Conservation (phyloP, 257 asterid species). For the Avicennia marina region DNA sequence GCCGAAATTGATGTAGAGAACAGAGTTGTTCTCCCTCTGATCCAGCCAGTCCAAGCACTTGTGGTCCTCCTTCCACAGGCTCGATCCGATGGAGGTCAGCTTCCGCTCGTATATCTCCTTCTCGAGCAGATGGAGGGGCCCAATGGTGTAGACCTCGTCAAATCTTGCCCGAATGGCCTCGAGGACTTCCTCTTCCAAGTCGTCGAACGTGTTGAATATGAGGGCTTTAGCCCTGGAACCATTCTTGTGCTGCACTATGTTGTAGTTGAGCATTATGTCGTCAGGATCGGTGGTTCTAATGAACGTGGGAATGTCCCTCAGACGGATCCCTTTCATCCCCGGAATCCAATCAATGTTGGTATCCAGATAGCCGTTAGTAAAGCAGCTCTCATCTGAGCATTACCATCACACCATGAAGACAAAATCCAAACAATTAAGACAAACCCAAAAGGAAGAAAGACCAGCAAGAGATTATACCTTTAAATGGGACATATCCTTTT, state of each 20-base stretch:
- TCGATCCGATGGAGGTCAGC: conserved; percentile 20
- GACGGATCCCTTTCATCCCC: conserved; percentile 39
- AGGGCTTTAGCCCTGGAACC: conserved; percentile 31
- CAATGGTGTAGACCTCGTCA: conserved; percentile 24
- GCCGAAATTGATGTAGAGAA: conserved; percentile 39
- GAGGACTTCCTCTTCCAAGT: conserved; percentile 32
- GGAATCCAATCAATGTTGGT: conserved; percentile 40
- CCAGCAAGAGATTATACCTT: conserved; percentile 19
- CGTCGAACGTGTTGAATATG: conserved; percentile 39
- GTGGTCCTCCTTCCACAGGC: conserved; percentile 41
- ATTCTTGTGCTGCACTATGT: conserved; percentile 27
- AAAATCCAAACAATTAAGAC: neutral
- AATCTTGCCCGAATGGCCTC: conserved; percentile 28
- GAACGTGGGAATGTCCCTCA: conserved; percentile 42
- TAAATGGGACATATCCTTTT: conserved; percentile 36
- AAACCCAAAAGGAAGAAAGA: neutral
- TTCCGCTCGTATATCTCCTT: conserved; percentile 10
- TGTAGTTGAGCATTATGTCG: conserved; percentile 30
- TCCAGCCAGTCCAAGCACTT: conserved; percentile 38
- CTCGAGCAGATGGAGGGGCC: conserved; percentile 31
- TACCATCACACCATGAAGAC: neutral
- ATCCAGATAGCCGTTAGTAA: conserved; percentile 40
- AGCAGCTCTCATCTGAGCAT: conserved; percentile 28
- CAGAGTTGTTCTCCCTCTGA: conserved; percentile 16
- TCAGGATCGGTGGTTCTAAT: conserved; percentile 43